Base-by-base conservation (phyloP, 768 basidiomycete species). In the Gymnopilus dilepis region DNA sequence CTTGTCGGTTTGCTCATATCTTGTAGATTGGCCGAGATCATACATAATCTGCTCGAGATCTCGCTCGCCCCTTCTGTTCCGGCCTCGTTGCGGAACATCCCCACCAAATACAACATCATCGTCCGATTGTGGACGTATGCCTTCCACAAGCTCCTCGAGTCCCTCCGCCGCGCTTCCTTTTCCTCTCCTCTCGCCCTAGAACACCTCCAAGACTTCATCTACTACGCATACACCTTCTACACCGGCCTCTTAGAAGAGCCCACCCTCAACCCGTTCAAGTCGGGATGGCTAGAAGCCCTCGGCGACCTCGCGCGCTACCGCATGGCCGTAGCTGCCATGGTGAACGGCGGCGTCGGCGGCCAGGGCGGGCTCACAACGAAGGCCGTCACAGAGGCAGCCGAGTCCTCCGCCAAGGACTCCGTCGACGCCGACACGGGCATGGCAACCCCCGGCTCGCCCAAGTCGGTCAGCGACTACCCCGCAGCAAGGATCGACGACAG, bases 271-370 rank as follows among this genome's bases (percentile, higher is more conserved):
- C 73, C 77, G 6, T 97, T 94, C 79, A 87, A 89, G 60, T 79
- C 85, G 2, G 88, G 89, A 17, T 99, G 97, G 97, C 85, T 99
- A 54, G 97, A 99, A 73, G 94, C 96, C 3, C 87, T 99, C 15
- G 97, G 97, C 22, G 97, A 99, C 75, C 83, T 99, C 30, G 95
- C 97, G 0, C 83, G 96, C 34, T 99, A 98, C 73, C 86, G 92
- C 53, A 97, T 97, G 92, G 90, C 91, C 1, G 92, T 98, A n/a
- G 92, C 94, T n/a, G 89, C 88, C 31, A 87, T 95, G 82, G 82
- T 92, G 28, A 82, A 84, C 26, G 81, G 83, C 26, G 80, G 77
- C 33, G 70, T 81, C 4, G 76, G 78, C 17, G 71, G 74, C 3
- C 69, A 73, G 19, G 71, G 74, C 4, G 78, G 81, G 0, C 80